Conservation (phyloP, 352 stramenopile genomes). For the Peronospora farinosa region DNA sequence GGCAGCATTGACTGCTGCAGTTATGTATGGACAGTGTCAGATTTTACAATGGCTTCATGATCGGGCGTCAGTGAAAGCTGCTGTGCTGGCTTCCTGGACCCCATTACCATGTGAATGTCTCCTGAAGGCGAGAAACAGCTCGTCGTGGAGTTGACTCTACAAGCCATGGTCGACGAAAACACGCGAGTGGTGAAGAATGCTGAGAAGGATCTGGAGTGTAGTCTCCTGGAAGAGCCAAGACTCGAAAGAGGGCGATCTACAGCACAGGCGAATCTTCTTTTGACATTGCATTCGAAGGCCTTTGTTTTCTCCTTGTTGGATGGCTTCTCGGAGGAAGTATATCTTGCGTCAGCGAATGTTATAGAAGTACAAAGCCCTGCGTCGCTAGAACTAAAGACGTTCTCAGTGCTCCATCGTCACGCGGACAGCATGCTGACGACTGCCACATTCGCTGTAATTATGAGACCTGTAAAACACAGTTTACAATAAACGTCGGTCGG, state of each 20-base stretch:
- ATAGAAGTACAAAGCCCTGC: conserved; percentile 67
- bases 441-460: conserved; percentile 77
- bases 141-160: conserved; percentile 56
- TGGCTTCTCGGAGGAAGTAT: conserved; percentile 72
- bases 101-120: conserved; percentile 50
- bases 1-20: conserved; percentile 23
- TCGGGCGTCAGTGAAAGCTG: conserved; percentile 11
- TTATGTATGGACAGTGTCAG: conserved; percentile 20
- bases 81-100: conserved; percentile 61
- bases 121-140: conserved; percentile 42
- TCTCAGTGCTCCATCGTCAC: conserved; percentile 78
- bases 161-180: conserved; percentile 80
- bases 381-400: conserved; percentile 69
- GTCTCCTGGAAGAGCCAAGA: conserved; percentile 62
- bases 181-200: conserved; percentile 77
- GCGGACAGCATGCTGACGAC: conserved; percentile 80
- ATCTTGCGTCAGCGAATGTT: conserved; percentile 72
- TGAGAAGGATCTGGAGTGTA: conserved; percentile 74
- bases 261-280: conserved; percentile 82
- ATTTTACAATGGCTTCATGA: conserved; percentile 37
- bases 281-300: conserved; percentile 70
- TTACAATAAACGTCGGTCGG: conserved; percentile 69
- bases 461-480: conserved; percentile 73
- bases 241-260: conserved; percentile 57
- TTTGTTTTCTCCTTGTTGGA: conserved; percentile 76